Evolutionary conservation across 345 rosid genomes (phyloP), one percentile per base, ranked within the genome.

Genomic region (Citropsis articulata): DNA sequence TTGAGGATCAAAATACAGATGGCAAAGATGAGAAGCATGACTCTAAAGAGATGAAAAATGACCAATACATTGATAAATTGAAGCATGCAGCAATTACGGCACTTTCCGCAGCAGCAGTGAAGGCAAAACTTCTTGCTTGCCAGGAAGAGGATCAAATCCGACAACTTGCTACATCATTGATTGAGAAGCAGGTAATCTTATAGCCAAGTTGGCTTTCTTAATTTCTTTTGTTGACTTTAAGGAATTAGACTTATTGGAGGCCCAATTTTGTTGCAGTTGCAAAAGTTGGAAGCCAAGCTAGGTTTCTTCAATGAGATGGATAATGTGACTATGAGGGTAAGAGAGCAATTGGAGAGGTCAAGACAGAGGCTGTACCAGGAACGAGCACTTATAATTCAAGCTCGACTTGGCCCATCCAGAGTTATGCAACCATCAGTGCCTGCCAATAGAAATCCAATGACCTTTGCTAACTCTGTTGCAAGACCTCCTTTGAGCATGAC

Each of bases 41-140:
- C 67, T 45, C 69, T 79, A 75, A 81, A 81, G 88, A 81, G 80
- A 81, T 69, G 71, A 85, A 88, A 81, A 90, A 86, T 81, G 86
- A 88, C 67, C 78, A 62, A 71, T 67, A 57, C 77, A 77, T 91
- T n/a, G 85, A 90, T 80, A 94, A 84, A 83, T 45, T 96, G 81
- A 93, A 90, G 88, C 86, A 84, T 31, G 91, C 98, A 42, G 97
- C 98, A 61, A 83, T 86, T 81, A 83, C 98, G 72, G 89, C 98
- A 72, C 86, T 97, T 66, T 85, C 98, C 69, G 98, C 98, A 14
- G 99, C 99, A 86, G 93, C 98, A 65, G 98, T 96, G 71, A 94
- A 91, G 89, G 98, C 99, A 77, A 90, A 91, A 81, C 75, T 88
- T 85, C 93, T 94, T 8, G 99, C 93, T 62, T 84, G 88, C 72